Percentiles rank a stretch among this genome's conserved stretches.
Conservation (phyloP, 2,329 filamentous ascomycete species). For the Trichophyton verrucosum region DNA sequence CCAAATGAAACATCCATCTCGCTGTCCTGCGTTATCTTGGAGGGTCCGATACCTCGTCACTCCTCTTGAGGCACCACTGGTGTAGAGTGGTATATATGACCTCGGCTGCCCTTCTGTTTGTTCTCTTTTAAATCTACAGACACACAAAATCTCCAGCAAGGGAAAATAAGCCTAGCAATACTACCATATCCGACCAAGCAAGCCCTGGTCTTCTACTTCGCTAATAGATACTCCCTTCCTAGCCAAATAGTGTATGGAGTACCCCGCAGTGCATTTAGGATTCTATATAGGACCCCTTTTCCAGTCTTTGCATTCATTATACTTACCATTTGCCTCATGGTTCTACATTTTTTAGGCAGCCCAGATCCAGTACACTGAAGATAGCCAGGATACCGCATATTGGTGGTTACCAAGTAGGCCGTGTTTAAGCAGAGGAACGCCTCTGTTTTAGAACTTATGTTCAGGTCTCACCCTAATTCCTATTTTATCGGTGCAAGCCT, state of each 20-base stretch:
- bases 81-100: neutral
- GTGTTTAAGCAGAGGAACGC: neutral
- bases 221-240: neutral
- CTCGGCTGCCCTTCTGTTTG: neutral
- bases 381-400: neutral
- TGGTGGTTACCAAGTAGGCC: neutral
- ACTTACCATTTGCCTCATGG: neutral
- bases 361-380: neutral
- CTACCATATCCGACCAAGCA: neutral
- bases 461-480: neutral
- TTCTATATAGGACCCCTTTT: neutral
- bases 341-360: neutral
- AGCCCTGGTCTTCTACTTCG: neutral
- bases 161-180: neutral
- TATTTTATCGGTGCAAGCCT: neutral
- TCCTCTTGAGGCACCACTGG: neutral
- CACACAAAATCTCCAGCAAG: neutral
- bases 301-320: neutral
- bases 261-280: neutral
- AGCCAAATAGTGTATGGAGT: neutral
- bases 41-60: neutral
- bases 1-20: neutral
- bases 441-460: neutral
- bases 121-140: neutral
- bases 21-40: neutral